Base-by-base conservation (phyloP, 2,329 filamentous ascomycete species). In the Colletotrichum ledebouriae region DNA sequence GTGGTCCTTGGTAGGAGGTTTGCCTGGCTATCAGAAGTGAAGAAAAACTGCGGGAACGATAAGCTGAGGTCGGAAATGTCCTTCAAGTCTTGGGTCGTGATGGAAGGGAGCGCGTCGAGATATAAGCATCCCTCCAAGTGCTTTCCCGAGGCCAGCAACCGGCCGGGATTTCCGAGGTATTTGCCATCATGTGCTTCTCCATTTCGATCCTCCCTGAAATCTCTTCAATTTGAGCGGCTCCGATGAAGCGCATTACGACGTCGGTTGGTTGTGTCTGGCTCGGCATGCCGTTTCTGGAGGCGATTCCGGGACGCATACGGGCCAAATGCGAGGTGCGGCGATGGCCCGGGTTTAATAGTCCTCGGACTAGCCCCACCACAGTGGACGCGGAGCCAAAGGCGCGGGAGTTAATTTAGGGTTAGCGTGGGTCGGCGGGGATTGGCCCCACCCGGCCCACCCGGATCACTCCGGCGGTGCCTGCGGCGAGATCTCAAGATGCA, bases 361-460 rank as follows among this genome's bases (percentile, higher is more conserved):
- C 58, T 66, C 63, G 63, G 63, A 49, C 11, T 25, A 61, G 57
- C 49, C 63, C 63, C 63, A 66, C 63, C 63, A 66, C 57, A 22
- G 39, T 9, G 37, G 33, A 15, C 4, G 13, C 22, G 20, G 20
- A 52, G 11, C 46, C 29, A 42, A 42, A 2, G 2, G 29, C 17
- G 20, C 58, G 34, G 53, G 42, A 12, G 15, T 20, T 12, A 29
- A n/a, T 44, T 37, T 50, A 17, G 1, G 2, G 17, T 1, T 17
- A 59, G 61, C 55, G 46, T 12, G 55, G 34, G 25, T 64, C 56
- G 63, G 17, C 17, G 17, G 17, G 17, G 47, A 65, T 20, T 9
- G 22, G 56, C 39, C 22, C 22, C 22, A 22, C 22, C 22, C 22
- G 22, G 3, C 22, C 22, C 22, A 22, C 22, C 22, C 22, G 22